Base-by-base conservation (phyloP, 306 rosid genomes). In the Bauhinia variegata region DNA sequence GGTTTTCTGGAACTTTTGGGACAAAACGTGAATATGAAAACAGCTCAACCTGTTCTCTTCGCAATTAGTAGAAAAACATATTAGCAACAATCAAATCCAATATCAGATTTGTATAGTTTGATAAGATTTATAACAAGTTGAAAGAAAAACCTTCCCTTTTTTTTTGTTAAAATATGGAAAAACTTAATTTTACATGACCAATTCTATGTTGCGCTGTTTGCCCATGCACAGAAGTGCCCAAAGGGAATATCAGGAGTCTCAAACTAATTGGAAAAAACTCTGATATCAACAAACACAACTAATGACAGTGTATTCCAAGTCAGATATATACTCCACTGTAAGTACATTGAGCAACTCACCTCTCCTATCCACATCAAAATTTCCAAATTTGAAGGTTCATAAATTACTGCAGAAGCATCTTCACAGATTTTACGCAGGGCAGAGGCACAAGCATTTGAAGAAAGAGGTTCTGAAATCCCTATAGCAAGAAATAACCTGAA, bases 341-440 rank as follows among this genome's bases (percentile, higher is more conserved):
- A 59, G 56, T 62, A 48, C 47, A 37, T 50, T 39, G 41, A 80
- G 75, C 16, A 74, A 43, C 79, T 67, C 70, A 89, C 98, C 98
- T 92, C 96, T 84, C 96, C 98, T 47, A 92, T 83, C 98, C 98
- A 92, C 87, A 92, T 86, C 73, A 92, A 78, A 53, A 92, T 81
- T 85, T 92, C 98, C 91, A 92, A 81, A 85, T 87, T 88, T n/a
- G 88, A 84, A 77, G 86, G 91, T 74, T 92, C 98, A 83, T 65
- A 86, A 63, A 92, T 86, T 67, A 87, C 87, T 42, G 83, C 68
- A 5, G 93, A 81, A 71, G 96, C 88, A 72, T 92, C 98, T 67
- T 92, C 98, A 32, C 98, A 92, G 75, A 92, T 74, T 87, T 85
- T 92, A 67, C 96, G 96, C 72, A 92, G 84, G 57, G 96, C 86